Base-by-base conservation (phyloP, 2,329 filamentous ascomycete species). In the Pseudocercospora ulei region DNA sequence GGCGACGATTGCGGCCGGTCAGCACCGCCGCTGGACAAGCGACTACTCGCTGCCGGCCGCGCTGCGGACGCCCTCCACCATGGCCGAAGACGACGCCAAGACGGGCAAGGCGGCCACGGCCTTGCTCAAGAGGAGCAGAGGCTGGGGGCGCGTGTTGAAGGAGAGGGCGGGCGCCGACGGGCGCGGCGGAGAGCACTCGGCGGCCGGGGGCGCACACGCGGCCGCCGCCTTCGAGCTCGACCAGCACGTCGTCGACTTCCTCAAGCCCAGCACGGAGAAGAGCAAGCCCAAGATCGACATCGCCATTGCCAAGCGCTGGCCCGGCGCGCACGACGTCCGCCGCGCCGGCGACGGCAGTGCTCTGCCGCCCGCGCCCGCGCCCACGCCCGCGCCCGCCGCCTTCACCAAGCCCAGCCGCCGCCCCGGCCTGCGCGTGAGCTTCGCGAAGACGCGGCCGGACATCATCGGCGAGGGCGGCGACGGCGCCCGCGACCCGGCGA, bases 381-480 rank as follows among this genome's bases (percentile, higher is more conserved):
- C n/a, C n/a, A n/a, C n/a, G n/a, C n/a, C n/a, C n/a, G n/a, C n/a
- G n/a, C n/a, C n/a, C n/a, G 37, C 42, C 23, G 38, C 61, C 11
- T 54, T 47, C 34, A 51, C 44, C 19, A 64, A 48, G 46, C 61
- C 52, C 50, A 59, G 65, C 52, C 67, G 64, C 38, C 75, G 72
- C 56, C 82, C 83, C 60, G 80, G 80, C 6, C 66, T 90, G 45
- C 67, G 67, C 3, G 87, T 95, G 22, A 75, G 70, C 39, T 95
- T 95, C 54, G 73, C 72, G 36, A 76, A 82, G 50, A 72, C 71
- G 6, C 69, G 72, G 38, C 86, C 87, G 4, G 80, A 85, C 30
- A 63, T 94, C 46, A 95, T 96, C 55, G 88, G 88, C 30, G 80
- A 88, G 61, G 88, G 88, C 41, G 88, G 88, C 20, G 88, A 95